These are phyloP conservation scores for Geosmithia flava DNA, from an alignment of 2,329 filamentous ascomycete genomes.

Conservation along the genomic window DNA sequence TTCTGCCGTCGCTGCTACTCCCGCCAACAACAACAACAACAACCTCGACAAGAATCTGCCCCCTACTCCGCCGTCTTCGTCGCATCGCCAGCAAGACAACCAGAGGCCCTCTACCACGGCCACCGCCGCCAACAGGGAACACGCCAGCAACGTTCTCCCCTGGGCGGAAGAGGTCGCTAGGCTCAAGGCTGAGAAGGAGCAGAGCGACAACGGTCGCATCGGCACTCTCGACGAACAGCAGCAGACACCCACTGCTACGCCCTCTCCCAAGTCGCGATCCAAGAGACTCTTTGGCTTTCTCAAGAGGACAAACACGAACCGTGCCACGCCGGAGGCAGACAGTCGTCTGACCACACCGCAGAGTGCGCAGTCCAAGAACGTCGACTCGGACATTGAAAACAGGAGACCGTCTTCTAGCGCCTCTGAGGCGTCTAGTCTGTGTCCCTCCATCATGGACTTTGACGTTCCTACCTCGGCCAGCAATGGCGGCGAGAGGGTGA, in stretches of 20 bases:
- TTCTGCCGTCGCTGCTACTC: background rate
- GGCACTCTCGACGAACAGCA: conserved; percentile 35
- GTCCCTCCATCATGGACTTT: conserved; percentile 18
- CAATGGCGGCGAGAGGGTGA: conserved; percentile 66
- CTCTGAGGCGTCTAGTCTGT: background rate
- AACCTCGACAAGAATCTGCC: background rate
- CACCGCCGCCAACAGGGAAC: background rate
- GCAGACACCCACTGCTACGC: conserved; percentile 24
- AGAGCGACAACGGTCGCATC: background rate
- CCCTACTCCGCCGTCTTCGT: background rate
- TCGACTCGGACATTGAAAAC: conserved; percentile 26
- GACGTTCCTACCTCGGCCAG: conserved; percentile 73
- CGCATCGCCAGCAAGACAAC: too few relatives aligned
- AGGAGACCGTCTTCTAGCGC: background rate
- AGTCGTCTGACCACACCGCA: background rate
- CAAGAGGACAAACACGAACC: conserved; percentile 25
- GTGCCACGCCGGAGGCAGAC: conserved; percentile 8
- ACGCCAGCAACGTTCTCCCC: background rate
- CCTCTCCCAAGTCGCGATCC: conserved; percentile 15
- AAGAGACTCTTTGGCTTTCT: conserved; percentile 32
- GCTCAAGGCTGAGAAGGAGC: conserved; percentile 33
- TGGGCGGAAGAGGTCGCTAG: conserved; percentile 27
- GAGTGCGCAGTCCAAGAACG: background rate
- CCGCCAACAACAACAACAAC: too few relatives aligned
- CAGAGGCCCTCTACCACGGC: background rate